Conservation (phyloP, 371 early-diverging fungal genomes). For the Aphelidium insulamus region DNA sequence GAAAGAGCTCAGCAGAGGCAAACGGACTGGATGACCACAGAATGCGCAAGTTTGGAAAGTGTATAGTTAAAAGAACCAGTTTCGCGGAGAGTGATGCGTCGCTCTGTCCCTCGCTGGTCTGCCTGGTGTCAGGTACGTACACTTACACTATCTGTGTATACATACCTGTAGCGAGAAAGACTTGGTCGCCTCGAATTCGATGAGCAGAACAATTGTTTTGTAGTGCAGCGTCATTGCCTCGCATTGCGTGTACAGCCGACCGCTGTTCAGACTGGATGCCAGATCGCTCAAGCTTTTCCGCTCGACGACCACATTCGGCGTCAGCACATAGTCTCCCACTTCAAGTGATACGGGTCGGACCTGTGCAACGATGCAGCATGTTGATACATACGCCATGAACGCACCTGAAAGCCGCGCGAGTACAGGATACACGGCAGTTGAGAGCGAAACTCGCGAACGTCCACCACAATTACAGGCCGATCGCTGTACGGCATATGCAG, state of each 20-base stretch:
- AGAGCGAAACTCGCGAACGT: slow-evolving; percentile 85
- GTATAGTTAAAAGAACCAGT: slow-evolving; percentile 49
- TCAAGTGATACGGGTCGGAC: no score
- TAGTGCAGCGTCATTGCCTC: slow-evolving; percentile 77
- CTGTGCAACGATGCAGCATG: no score
- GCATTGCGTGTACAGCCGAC: slow-evolving; percentile 76
- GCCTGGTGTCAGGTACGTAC: slow-evolving; percentile 22
- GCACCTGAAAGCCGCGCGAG: slow-evolving; percentile 42
- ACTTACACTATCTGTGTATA: slow-evolving; percentile 3
- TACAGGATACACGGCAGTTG: slow-evolving; percentile 75
- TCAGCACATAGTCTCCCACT: slow-evolving; percentile 89
- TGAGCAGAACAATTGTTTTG: slow-evolving; percentile 51
- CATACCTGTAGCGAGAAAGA: slow-evolving; percentile 43
- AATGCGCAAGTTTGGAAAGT: slow-evolving; percentile 63
- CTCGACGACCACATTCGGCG: slow-evolving; percentile 73
- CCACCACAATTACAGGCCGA: slow-evolving; percentile 43
- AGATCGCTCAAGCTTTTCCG: slow-evolving; percentile 84
- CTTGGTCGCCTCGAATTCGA: slow-evolving; percentile 79
- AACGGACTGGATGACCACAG: slow-evolving; percentile 77
- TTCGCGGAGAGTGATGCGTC: slow-evolving; percentile 50
- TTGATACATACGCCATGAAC: no score
- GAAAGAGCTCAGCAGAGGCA: slow-evolving; percentile 67
- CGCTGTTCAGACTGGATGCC: slow-evolving; percentile 54
- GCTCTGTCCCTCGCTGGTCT: slow-evolving; percentile 22
- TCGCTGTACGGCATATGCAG: slow-evolving; percentile 1